Base-by-base conservation (phyloP, 2,329 filamentous ascomycete species). In the Hysterium pulicare region DNA sequence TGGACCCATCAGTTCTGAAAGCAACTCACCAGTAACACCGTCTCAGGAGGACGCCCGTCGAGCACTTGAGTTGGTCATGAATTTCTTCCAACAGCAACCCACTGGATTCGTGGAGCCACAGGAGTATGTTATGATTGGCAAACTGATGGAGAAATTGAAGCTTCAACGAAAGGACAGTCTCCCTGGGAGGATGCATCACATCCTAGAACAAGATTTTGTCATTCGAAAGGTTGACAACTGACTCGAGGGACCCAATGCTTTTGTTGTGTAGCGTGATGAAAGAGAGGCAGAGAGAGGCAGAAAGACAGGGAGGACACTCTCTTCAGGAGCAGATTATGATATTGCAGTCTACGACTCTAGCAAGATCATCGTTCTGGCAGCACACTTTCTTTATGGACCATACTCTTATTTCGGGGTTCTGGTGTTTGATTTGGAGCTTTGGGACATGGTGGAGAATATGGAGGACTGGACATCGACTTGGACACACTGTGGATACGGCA, bases 41-140 rank as follows among this genome's bases (percentile, higher is more conserved):
- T 86, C 85, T 2, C 86, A 90, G 53, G 90, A 96, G 54, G 90
- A 97, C 64, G 90, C 90, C 3, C 79, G 87, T 30, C 78, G 82
- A 39, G 91, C 90, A 1, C 77, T 94, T 4, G 84, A 91, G 56
- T 83, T 90, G 2, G 80, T 96, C 16, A 78, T 95, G 62, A 84
- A 71, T 46, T 95, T 91, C 60, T 86, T 96, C 62, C 79, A 88
- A 54, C 82, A 83, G 46, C 79, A 86, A 52, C 81, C 83, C 0
- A 72, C 67, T 17, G 84, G 82, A 1, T 78, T 89, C 23, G 80
- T 87, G 13, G 87, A 93, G 58, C 79, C 88, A 35, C 79, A 80
- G 55, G 90, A 96, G 49, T 90, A 85, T 62, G 67, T 87, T 50
- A 81, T 82, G 3, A 82, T 96, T 36, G 76, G 88, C 15, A 88